Base-by-base conservation (phyloP, 306 rosid species). In the Phaseolus lunatus region DNA sequence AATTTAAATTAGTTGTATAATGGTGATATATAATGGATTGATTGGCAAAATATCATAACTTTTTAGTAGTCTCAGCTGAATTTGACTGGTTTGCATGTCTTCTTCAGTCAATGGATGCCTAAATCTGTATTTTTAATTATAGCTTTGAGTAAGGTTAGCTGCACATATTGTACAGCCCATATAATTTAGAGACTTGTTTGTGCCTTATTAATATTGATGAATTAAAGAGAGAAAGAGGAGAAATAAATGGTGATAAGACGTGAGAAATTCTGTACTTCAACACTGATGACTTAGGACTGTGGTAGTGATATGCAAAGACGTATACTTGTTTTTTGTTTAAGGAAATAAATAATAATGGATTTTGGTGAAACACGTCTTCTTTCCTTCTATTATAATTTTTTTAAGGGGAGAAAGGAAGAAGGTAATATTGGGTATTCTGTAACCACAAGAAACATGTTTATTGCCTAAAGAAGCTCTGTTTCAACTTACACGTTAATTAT, bases 401-500 rank as follows among this genome's bases (percentile, higher is more conserved):
- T 27, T 15, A 33, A 71, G 15, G 4, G 31, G 14, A 15, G 22
- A 67, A 49, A 29, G n/a, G 52, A 19, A 29, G 13, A 50, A 29
- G 9, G 33, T 20, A 26, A 68, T 45, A 68, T 22, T 8, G 57
- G 2, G 23, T n/a, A 35, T 48, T 48, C 18, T 22, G 5, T 44
- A 44, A 44, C n/a, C 7, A 23, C 54, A 24, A n/a, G 58, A 43
- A 71, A 16, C 8, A 48, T 53, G 22, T 66, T 62, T 18, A 53
- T 39, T n/a, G 16, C 35, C 64, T 50, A 2, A 22, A 64, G 64
- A 22, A 4, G n/a, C 56, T 56, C 13, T 16, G 20, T 80, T 48
- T 54, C 43, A 18, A 53, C 50, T 84, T 47, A 62, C 43, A 18
- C 54, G 9, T 44, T 45, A 15, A 26, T 48, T 57, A 26, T 58